Percentiles rank a stretch among this genome's conserved stretches.
Evolutionary conservation across 805 yeast species (phyloP).

Genomic region (Isabelozyma gotoi): DNA sequence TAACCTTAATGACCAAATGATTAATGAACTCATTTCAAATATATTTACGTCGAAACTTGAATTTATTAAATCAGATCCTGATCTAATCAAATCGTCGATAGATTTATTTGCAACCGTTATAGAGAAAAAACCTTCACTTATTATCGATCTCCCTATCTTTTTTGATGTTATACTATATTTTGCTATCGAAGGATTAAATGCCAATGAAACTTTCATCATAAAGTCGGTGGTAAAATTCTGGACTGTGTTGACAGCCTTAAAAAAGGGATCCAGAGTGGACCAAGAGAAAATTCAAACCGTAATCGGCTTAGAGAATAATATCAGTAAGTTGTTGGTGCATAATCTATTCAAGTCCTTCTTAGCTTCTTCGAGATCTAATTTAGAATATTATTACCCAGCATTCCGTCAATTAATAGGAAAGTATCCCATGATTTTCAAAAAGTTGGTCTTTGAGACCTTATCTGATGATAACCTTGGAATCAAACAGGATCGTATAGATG

Average conservation of each 20-base stretch:
- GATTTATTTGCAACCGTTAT: conserved; percentile 51
- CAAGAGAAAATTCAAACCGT: conserved; percentile 25
- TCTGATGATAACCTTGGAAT: conserved; percentile 4
- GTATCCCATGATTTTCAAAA: conserved; percentile 46
- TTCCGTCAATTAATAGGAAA: conserved; percentile 48
- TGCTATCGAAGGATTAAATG: conserved; percentile 38
- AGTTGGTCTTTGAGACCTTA: conserved; percentile 3
- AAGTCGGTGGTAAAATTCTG: conserved; percentile 57
- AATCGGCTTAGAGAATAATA: conserved; percentile 7
- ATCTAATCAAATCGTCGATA: conserved; percentile 51
- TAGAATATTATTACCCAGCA: conserved; percentile 56
- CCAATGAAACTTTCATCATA: conserved; percentile 56
- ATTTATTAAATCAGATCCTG: conserved; percentile 54
- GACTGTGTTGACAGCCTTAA: conserved; percentile 47
- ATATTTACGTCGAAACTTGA: conserved; percentile 36
- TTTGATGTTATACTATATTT: conserved; percentile 19
- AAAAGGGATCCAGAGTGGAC: conserved; percentile 45
- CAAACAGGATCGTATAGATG: conserved; percentile 13
- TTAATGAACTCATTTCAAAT: conserved; percentile 35
- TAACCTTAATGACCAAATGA: conserved; percentile 24
- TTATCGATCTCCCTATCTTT: conserved; percentile 34
- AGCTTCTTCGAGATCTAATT: conserved; percentile 53
- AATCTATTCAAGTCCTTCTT: conserved; percentile 35
- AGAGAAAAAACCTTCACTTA: conserved; percentile 48
- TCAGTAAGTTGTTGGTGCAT: conserved; percentile 16